Evolutionary conservation across 306 rosid species (phyloP), one percentile per base, ranked within the genome.

Genomic region (Cyclanthera cordifolia): DNA sequence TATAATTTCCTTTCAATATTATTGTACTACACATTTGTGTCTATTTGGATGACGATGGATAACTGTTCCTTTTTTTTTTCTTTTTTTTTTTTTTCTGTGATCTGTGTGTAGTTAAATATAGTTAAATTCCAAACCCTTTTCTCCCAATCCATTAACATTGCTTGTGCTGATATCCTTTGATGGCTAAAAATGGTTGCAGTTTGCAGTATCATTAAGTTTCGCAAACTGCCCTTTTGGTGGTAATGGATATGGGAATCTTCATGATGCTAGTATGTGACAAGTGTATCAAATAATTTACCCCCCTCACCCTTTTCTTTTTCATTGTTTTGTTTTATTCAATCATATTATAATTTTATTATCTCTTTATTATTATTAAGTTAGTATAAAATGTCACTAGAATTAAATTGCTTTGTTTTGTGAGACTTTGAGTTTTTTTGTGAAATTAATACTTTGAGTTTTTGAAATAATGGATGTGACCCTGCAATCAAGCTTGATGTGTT

Each of bases 151-250:
- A 1, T 24, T 5, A 54, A 37, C 27, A 19, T 13, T 27, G 4
- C 41, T 56, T 37, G 21, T 61, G 15, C 37, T 37, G 30, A 5
- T 27, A 14, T 61, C 28, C 23, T 15, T 11, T 25, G 3, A 24
- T 53, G 19, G 10, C 17, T 4, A 25, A 55, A 55, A 55, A 3
- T 59, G n/a, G 5, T 13, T 13, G 34, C 73, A 39, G 73, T 21
- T 69, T 48, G 60, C 73, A 51, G 46, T 53, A 69, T 21, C 73
- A 69, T 52, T 37, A 34, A 17, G 60, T 51, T 69, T 69, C 73
- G 52, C 73, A 52, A 53, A 4, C 27, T 5, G n/a, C 59, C 17
- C 34, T 0, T 20, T 47, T 66, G 37, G 28, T 19, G 37, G 54
- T 37, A 37, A 43, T 67, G 14, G 20, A 67, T n/a, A 15, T 67